These are phyloP conservation scores for Spergularia marina DNA, from an alignment of 148 eudicot genomes.

Conservation along the genomic window DNA sequence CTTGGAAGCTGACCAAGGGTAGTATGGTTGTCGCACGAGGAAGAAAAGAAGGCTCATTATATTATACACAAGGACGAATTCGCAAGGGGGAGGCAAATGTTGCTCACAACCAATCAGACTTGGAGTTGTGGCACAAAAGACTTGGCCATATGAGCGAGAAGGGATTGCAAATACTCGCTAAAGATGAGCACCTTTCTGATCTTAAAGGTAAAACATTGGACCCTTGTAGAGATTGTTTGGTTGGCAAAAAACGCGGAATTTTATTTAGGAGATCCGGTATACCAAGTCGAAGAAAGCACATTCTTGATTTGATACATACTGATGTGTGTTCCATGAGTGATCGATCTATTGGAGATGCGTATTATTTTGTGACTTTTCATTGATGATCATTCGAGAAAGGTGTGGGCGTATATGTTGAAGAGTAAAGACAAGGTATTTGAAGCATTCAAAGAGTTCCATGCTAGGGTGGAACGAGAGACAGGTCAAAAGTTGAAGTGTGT, in stretches of 20 bases:
- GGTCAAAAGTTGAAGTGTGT: background rate
- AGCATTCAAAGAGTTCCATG: background rate
- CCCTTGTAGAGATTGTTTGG: background rate
- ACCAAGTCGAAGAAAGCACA: background rate
- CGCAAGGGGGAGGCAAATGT: background rate
- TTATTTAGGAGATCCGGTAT: background rate
- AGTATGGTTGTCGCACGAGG: background rate
- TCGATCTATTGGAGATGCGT: background rate
- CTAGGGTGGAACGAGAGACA: background rate
- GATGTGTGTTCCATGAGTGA: background rate
- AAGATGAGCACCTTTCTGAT: background rate
- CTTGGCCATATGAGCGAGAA: slow-evolving; percentile 5
- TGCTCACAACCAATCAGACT: background rate
- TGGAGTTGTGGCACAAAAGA: background rate
- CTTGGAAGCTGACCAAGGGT: slow-evolving; percentile 1
- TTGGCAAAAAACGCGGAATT: background rate
- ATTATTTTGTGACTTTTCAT: background rate
- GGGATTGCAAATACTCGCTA: background rate
- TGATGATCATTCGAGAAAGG: background rate
- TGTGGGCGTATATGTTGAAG: background rate
- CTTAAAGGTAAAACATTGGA: background rate
- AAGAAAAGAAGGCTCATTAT: background rate
- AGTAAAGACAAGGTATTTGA: background rate
- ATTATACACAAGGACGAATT: background rate
- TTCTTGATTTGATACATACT: background rate